A percentile compares a stretch with the other conserved stretches of the same genome.
These are phyloP conservation scores for Hypoxylon fuscum DNA, from an alignment of 495 filamentous ascomycete species.

Conservation along the genomic window DNA sequence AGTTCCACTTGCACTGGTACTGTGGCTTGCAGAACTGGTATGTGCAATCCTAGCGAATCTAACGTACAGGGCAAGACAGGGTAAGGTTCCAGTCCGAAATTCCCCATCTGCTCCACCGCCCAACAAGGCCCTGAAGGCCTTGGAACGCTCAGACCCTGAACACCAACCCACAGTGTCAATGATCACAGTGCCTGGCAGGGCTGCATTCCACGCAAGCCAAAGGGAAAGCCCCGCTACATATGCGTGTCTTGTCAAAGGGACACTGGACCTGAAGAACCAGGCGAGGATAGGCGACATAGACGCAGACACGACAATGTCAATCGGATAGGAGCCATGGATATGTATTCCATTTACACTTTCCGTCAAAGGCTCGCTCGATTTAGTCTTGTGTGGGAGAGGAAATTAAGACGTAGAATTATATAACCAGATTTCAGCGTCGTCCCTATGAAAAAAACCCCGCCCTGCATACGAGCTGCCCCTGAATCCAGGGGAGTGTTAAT, in stretches of 20 bases:
- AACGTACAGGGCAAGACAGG: slow-evolving; percentile 3
- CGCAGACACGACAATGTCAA: slow-evolving; percentile 3
- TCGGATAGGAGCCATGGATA: too few species aligned
- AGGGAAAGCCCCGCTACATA: slow-evolving; percentile 27
- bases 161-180: slow-evolving; percentile 35
- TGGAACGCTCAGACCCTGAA: slow-evolving; percentile 32
- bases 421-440: slow-evolving; percentile 12
- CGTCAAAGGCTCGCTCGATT: too few species aligned
- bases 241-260: slow-evolving; percentile 30
- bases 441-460: slow-evolving; percentile 15
- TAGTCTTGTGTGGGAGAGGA: too few species aligned
- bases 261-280: background rate
- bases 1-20: slow-evolving; percentile 37
- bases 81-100: slow-evolving; percentile 33
- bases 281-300: background rate
- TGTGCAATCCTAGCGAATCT: slow-evolving; percentile 36
- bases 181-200: slow-evolving; percentile 32
- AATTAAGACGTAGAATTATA: background rate
- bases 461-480: slow-evolving; percentile 22
- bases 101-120: slow-evolving; percentile 25
- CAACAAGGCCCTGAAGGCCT: slow-evolving; percentile 15
- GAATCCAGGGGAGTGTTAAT: slow-evolving; percentile 27
- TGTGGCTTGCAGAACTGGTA: slow-evolving; percentile 41
- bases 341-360: too few species aligned
- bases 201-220: slow-evolving; percentile 32